Conservation (phyloP, 2,329 filamentous ascomycete genomes). For the Pestalotiopsis sp. region DNA sequence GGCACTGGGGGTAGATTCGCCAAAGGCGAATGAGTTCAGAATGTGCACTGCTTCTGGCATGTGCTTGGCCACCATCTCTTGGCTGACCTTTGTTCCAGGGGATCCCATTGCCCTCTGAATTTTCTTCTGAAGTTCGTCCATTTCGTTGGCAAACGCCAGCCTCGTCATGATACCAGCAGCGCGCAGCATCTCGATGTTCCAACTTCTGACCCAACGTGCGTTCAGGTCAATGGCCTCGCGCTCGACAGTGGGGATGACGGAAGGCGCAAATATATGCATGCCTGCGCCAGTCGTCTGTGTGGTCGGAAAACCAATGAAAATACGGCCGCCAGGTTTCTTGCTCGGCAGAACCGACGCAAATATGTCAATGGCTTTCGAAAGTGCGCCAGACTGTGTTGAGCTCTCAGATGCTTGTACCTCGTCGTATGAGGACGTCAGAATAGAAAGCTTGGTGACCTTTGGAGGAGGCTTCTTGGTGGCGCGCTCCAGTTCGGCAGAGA, state of each 20-base stretch:
- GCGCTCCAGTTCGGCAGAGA: constrained; percentile 85
- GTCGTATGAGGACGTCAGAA: constrained; percentile 90
- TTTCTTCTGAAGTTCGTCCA: constrained; percentile 72
- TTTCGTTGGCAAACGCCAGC: constrained; percentile 85
- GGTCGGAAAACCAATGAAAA: constrained; percentile 98
- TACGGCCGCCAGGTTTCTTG: constrained; percentile 78
- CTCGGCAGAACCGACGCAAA: constrained; percentile 89
- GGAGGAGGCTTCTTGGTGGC: constrained; percentile 97
- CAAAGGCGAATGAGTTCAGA: constrained; percentile 84
- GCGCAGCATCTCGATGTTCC: constrained; percentile 93
- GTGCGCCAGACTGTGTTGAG: constrained; percentile 43
- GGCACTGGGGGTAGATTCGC: constrained; percentile 85
- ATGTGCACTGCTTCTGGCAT: constrained; percentile 82
- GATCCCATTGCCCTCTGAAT: constrained; percentile 49
- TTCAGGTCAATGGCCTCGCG: constrained; percentile 96
- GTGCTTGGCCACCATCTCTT: constrained; percentile 66
- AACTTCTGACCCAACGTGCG: constrained; percentile 89
- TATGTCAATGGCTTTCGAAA: constrained; percentile 70
- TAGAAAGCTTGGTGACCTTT: constrained; percentile 80
- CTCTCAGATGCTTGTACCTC: constrained; percentile 70
- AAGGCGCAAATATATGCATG: constrained; percentile 93
- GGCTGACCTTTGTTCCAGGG: constrained; percentile 56
- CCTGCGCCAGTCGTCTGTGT: constrained; percentile 95
- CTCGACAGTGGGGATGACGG: constrained; percentile 95
- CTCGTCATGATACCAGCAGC: constrained; percentile 89